Percentiles rank a stretch among this genome's conserved stretches.
Conservation (phyloP, 225 moss, liverwort and hornwort species). For the Anthoceros angustus region DNA sequence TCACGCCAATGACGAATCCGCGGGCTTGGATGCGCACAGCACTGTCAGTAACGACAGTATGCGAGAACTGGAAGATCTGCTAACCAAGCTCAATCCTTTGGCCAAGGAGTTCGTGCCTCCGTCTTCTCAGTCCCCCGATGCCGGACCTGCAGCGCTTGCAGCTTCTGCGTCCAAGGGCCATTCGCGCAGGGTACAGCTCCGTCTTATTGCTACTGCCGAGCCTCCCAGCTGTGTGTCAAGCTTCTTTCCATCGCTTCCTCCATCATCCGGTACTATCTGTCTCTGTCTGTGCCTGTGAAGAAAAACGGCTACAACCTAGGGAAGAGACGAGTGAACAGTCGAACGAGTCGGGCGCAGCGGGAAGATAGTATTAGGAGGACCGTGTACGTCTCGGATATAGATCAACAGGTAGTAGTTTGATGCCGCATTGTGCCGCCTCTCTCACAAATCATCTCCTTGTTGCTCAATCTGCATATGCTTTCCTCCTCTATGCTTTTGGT, state of each 20-base stretch:
- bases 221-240: background rate
- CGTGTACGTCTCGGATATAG: constrained; percentile 90
- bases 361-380: constrained; percentile 93
- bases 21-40: constrained; percentile 38
- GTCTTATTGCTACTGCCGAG: background rate
- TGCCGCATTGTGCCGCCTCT: background rate
- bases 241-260: constrained; percentile 12
- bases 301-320: constrained; percentile 75
- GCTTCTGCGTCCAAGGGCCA: constrained; percentile 47
- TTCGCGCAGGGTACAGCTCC: constrained; percentile 47
- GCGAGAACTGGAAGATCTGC: constrained; percentile 77
- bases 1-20: constrained; percentile 31
- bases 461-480: background rate
- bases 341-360: constrained; percentile 82
- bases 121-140: constrained; percentile 33
- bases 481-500: too few species aligned
- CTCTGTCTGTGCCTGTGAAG: constrained; percentile 31
- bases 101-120: constrained; percentile 85
- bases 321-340: constrained; percentile 68
- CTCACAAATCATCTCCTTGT: background rate
- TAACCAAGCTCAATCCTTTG: constrained; percentile 83
- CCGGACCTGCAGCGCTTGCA: constrained; percentile 25
- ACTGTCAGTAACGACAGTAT: constrained; percentile 66
- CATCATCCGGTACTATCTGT: background rate
- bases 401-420: constrained; percentile 56